These are phyloP conservation scores for Boletus barrowsii DNA, from an alignment of 768 basidiomycete genomes.

Conservation along the genomic window DNA sequence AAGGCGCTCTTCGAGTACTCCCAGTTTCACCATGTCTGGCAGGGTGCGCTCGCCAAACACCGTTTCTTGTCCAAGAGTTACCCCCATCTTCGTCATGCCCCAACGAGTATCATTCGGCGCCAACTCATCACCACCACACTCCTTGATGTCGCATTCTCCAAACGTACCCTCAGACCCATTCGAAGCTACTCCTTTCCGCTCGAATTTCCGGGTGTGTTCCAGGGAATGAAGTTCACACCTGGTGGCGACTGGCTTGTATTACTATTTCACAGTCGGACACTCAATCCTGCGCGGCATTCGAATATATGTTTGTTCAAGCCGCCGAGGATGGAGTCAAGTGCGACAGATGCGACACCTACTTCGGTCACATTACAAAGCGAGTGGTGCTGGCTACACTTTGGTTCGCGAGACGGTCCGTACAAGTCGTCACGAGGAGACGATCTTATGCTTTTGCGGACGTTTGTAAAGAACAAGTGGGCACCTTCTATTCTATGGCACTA, in stretches of 20 bases:
- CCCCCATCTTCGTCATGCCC: slow-evolving; percentile 21
- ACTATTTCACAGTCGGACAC: slow-evolving; percentile 30
- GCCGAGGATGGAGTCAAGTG: slow-evolving; percentile 1
- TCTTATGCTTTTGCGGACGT: slow-evolving; percentile 27
- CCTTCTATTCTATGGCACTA: neutral
- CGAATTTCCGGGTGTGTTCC: slow-evolving; percentile 30
- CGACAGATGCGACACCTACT: neutral
- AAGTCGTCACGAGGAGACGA: slow-evolving; percentile 31
- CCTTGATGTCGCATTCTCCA: slow-evolving; percentile 22
- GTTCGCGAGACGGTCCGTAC: slow-evolving; percentile 26
- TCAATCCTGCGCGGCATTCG: slow-evolving; percentile 29
- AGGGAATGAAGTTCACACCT: slow-evolving; percentile 30
- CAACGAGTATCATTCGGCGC: slow-evolving; percentile 19
- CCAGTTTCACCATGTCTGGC: slow-evolving; percentile 26
- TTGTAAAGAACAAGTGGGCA: slow-evolving; percentile 24
- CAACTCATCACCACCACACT: slow-evolving; percentile 23
- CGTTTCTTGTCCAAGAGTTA: slow-evolving; percentile 25
- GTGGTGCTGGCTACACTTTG: slow-evolving; percentile 26
- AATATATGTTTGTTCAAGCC: slow-evolving; percentile 29
- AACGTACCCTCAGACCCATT: slow-evolving; percentile 11
- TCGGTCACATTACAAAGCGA: slow-evolving; percentile 31
- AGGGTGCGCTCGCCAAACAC: slow-evolving; percentile 20
- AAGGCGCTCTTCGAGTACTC: slow-evolving; percentile 24
- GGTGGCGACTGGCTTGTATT: slow-evolving; percentile 30
- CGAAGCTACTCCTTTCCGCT: slow-evolving; percentile 27